phyloP scores from a whole-genome alignment of 1,139 yeast species.

The Meyerozyma athensensis region DNA sequence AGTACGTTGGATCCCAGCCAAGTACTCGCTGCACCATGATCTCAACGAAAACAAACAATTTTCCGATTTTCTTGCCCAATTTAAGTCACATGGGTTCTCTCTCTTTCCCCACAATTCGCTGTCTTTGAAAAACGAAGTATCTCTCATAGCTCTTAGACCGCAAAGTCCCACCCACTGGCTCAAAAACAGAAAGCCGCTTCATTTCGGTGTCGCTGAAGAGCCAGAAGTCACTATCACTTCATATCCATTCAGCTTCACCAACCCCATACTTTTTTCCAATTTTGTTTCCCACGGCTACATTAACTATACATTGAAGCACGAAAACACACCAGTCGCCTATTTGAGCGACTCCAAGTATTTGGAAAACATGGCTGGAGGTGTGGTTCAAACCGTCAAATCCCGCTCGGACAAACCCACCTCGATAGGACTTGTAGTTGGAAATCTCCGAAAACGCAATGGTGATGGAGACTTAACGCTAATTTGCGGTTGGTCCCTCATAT shows the following conservation, averaged over 20 bases:
- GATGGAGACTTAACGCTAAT: slow-evolving; percentile 57
- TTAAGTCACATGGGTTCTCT: neutral
- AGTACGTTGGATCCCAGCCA: slow-evolving; percentile 1
- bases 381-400: slow-evolving; percentile 26
- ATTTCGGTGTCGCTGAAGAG: neutral
- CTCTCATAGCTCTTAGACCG: neutral
- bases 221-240: slow-evolving; percentile 26
- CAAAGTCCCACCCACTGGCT: neutral
- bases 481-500: neutral
- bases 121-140: neutral
- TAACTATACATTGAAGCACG: slow-evolving; percentile 23
- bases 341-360: slow-evolving; percentile 53
- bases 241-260: slow-evolving; percentile 57
- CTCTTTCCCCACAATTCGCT: slow-evolving; percentile 3
- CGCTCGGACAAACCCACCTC: slow-evolving; percentile 12
- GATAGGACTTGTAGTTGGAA: slow-evolving; percentile 54
- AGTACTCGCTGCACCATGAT: neutral
- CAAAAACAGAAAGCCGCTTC: neutral
- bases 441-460: slow-evolving; percentile 46
- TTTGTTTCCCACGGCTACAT: slow-evolving; percentile 45
- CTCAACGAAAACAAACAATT: neutral
- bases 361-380: slow-evolving; percentile 65
- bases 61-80: neutral
- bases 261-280: slow-evolving; percentile 50
- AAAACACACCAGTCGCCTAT: slow-evolving; percentile 18